phyloP scores from a whole-genome alignment of 2,329 filamentous ascomycete species.

The Cordyceps fumosorosea region DNA sequence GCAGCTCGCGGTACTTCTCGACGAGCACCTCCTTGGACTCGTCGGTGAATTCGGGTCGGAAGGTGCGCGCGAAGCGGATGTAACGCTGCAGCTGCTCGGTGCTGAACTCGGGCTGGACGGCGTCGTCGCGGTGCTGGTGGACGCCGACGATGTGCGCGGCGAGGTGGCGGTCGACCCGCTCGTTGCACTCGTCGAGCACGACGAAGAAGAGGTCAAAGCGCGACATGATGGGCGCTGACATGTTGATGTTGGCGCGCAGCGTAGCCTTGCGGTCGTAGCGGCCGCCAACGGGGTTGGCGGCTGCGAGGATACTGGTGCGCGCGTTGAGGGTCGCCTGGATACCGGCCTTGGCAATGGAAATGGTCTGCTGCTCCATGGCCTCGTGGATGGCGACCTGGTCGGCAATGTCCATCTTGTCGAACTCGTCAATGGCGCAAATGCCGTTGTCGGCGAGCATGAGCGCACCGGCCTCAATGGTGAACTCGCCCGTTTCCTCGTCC shows the following conservation, averaged over 20 bases:
- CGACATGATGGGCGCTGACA: conserved; percentile 98
- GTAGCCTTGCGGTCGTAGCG: conserved; percentile 97
- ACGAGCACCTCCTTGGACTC: conserved; percentile 83
- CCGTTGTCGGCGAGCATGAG: conserved; percentile 97
- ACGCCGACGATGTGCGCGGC: conserved; percentile 92
- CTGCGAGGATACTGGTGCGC: conserved; percentile 88
- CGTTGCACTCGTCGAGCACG: conserved; percentile 93
- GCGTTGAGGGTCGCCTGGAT: conserved; percentile 98
- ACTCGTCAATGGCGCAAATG: conserved; percentile 97
- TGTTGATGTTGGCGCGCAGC: conserved; percentile 91
- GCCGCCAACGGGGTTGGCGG: conserved; percentile 91
- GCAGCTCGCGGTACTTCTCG: conserved; percentile 89
- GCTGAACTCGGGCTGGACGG: conserved; percentile 86
- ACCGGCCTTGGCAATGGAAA: conserved; percentile 96
- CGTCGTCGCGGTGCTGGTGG: conserved; percentile 86
- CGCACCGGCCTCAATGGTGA: conserved; percentile 96
- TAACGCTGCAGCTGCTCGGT: conserved; percentile 96
- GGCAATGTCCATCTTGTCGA: conserved; percentile 98
- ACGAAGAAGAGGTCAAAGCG: conserved; percentile 99
- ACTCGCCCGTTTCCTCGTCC: conserved; percentile 96
- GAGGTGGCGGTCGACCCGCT: conserved; percentile 80
- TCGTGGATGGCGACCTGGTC: conserved; percentile 99
- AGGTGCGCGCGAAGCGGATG: conserved; percentile 91
- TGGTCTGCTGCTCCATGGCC: conserved; percentile 99
- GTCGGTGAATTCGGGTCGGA: conserved; percentile 84